phyloP scores from a whole-genome alignment of 495 filamentous ascomycete species.

The Penicillium maclennaniae region DNA sequence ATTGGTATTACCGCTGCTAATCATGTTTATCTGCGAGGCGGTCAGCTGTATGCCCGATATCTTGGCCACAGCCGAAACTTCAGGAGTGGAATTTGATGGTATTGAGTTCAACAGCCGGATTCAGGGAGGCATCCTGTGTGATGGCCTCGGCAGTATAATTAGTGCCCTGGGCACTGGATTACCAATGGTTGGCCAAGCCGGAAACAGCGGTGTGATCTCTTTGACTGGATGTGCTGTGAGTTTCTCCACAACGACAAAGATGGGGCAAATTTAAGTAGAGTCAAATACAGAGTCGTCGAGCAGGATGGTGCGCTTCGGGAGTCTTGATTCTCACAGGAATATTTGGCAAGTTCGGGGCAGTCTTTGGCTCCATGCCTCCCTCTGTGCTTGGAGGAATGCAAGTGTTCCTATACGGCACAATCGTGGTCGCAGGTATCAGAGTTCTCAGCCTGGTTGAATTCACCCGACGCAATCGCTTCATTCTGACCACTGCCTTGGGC shows the following conservation, averaged over 20 bases:
- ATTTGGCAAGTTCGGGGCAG: conserved; percentile 81
- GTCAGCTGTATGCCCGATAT: conserved; percentile 83
- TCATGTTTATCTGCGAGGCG: conserved; percentile 54
- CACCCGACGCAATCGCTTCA: conserved; percentile 76
- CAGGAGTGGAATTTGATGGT: conserved; percentile 74
- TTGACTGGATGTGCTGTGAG: conserved; percentile 69
- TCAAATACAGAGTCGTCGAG: conserved; percentile 30
- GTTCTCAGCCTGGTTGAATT: conserved; percentile 72
- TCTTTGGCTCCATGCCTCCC: conserved; percentile 73
- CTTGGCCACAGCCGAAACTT: conserved; percentile 72
- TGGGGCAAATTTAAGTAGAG: neutral
- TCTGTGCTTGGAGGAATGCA: conserved; percentile 84
- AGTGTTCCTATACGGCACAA: conserved; percentile 76
- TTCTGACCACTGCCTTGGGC: conserved; percentile 67
- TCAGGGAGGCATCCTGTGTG: conserved; percentile 77
- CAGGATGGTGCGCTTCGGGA: conserved; percentile 43
- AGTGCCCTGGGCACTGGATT: conserved; percentile 73
- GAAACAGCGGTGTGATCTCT: conserved; percentile 85
- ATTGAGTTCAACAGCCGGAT: conserved; percentile 74
- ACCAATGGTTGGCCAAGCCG: conserved; percentile 69
- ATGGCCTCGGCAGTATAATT: conserved; percentile 72
- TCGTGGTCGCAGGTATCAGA: conserved; percentile 74
- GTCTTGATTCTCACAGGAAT: conserved; percentile 80
- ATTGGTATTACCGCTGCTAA: conserved; percentile 67
- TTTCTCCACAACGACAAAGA: conserved; percentile 25